These are phyloP conservation scores for Zychaea mexicana DNA, from an alignment of 371 early-diverging fungal genomes.

Conservation along the genomic window DNA sequence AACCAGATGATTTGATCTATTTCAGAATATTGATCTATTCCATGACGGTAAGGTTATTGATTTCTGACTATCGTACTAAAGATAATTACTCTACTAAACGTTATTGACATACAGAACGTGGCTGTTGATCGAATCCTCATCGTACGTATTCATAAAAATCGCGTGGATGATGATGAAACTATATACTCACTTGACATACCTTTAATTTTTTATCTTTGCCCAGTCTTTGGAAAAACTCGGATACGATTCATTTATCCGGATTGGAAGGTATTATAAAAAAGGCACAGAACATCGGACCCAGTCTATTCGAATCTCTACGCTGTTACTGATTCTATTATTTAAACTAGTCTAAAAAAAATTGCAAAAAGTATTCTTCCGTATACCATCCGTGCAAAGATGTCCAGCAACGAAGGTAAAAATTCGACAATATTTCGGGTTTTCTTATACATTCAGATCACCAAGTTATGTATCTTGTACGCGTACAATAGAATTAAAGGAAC, in stretches of 20 bases:
- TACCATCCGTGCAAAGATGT: conserved; percentile 56
- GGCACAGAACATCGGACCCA: neutral
- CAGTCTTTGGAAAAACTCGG: conserved; percentile 67
- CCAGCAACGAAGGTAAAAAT: conserved; percentile 49
- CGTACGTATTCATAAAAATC: conserved; percentile 28
- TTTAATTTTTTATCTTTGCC: too few relatives aligned
- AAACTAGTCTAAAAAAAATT: conserved; percentile 72
- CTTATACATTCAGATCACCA: neutral
- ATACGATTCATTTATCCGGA: conserved; percentile 79
- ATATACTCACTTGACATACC: too few relatives aligned
- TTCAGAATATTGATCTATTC: conserved; percentile 66
- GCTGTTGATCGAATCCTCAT: conserved; percentile 89
- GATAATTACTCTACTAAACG: neutral
- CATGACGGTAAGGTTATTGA: conserved; percentile 52
- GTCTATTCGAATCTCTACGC: too few relatives aligned
- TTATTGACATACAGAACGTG: conserved; percentile 56
- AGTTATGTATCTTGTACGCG: too few relatives aligned
- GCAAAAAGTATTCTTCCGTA: conserved; percentile 70
- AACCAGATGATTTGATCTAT: conserved; percentile 37
- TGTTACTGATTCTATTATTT: neutral
- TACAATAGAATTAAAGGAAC: conserved; percentile 69
- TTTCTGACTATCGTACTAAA: neutral
- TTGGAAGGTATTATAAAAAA: conserved; percentile 61
- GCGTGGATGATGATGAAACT: too few relatives aligned
- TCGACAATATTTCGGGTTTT: neutral